Evolutionary conservation across 129 eudicot species (phyloP).

Genomic region (Apium graveolens): DNA sequence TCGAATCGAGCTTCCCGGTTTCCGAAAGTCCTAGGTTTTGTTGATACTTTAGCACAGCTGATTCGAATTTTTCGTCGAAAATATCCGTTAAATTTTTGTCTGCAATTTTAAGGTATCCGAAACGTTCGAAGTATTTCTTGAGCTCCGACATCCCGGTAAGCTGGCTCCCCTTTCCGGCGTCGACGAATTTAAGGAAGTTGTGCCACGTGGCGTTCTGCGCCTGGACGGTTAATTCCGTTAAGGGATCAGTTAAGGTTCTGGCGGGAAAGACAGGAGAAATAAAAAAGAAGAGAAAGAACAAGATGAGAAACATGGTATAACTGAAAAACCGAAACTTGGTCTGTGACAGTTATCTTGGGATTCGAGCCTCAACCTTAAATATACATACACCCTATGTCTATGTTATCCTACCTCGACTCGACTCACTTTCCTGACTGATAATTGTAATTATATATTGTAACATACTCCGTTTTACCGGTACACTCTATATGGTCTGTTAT

Average conservation of each 20-base stretch:
- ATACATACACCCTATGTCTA: background rate
- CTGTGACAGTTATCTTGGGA: conserved; percentile 19
- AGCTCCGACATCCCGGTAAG: conserved; percentile 63
- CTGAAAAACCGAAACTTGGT: conserved; percentile 61
- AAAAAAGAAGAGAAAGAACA: conserved; percentile 1
- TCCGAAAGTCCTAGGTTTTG: conserved; percentile 44
- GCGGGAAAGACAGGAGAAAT: conserved; percentile 42
- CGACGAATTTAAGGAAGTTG: conserved; percentile 44
- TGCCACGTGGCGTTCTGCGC: conserved; percentile 55
- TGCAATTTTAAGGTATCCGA: conserved; percentile 58
- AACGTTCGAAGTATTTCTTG: conserved; percentile 59
- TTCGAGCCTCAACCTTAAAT: background rate
- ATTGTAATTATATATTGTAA: too few relatives aligned
- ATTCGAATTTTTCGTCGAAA: conserved; percentile 53
- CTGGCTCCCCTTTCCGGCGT: conserved; percentile 56
- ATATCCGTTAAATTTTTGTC: conserved; percentile 33
- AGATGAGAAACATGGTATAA: conserved; percentile 13
- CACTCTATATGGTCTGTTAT: too few relatives aligned
- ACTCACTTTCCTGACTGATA: background rate
- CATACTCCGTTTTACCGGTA: too few relatives aligned
- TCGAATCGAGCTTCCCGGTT: conserved; percentile 58
- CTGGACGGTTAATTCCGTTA: conserved; percentile 28
- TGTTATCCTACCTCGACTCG: background rate
- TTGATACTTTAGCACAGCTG: conserved; percentile 54
- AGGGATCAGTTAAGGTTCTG: conserved; percentile 32